Base-by-base conservation (phyloP, 75 land plant species). In the Picea glauca region DNA sequence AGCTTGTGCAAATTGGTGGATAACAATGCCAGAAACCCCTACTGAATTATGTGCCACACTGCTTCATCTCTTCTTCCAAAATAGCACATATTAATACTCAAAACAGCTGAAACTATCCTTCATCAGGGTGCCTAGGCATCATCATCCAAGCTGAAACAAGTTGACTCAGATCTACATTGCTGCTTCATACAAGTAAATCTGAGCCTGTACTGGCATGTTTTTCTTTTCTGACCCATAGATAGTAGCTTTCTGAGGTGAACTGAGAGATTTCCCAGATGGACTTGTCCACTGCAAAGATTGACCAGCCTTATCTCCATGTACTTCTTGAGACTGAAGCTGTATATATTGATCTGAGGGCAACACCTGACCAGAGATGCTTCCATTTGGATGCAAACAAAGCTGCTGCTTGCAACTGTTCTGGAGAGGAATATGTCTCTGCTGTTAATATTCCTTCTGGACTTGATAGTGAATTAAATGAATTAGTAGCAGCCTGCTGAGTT, bases 211-310 rank as follows among this genome's bases (percentile, higher is more conserved):
- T 20, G 43, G 30, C 30, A 78, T 66, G 78, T 60, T 75, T 57
- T n/a, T 30, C 31, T 70, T 57, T 50, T 65, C 59, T 56, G 76
- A 75, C 74, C 86, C 84, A 80, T 72, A 87, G 59, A 50, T 80
- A 60, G 77, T 61, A 46, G 67, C 68, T 62, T 81, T 80, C 70
- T 82, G 84, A 50, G 82, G 88, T 31, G 58, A 80, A 40, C 23
- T 74, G 7, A 58, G 74, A 62, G 54, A 43, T 58, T 65, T 78
- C 68, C 76, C 30, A 72, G 76, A 67, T 54, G 86, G 90, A 40
- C 80, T 84, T 79, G 77, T 82, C 90, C 88, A 90, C 54, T 70
- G 74, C 21, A 43, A 70, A 13, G 78, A 33, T 62, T 82, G 60
- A 46, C 17, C 74, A 5, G 68, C 40, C 14, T 78, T 75, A 46